These are phyloP conservation scores for Colletotrichum gigasporum DNA, from an alignment of 2,329 filamentous ascomycete genomes.

Conservation along the genomic window DNA sequence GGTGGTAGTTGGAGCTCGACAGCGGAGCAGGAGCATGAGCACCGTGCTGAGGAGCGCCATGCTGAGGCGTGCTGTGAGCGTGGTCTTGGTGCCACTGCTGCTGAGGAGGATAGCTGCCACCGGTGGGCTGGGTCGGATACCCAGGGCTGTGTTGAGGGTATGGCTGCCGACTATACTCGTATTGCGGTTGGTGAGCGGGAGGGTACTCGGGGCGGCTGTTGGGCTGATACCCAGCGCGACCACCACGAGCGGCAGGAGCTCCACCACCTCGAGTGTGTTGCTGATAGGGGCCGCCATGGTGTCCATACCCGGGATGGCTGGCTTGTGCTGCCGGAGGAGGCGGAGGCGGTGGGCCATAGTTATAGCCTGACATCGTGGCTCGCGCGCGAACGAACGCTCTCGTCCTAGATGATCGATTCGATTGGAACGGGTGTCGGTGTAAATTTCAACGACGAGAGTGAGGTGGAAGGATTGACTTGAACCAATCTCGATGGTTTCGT, in stretches of 20 bases:
- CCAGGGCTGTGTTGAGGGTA: constrained; percentile 37
- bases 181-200: constrained; percentile 46
- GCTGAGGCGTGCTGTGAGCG: constrained; percentile 43
- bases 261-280: constrained; percentile 47
- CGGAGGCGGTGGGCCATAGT: constrained; percentile 64
- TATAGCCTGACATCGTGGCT: constrained; percentile 57
- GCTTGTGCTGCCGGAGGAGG: constrained; percentile 47
- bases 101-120: constrained; percentile 47
- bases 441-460: not conserved
- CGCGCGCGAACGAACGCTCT: too few species aligned
- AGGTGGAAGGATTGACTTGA: not conserved
- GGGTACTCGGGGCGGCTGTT: constrained; percentile 53
- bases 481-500: not conserved
- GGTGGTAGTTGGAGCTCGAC: constrained; percentile 65
- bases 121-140: constrained; percentile 42
- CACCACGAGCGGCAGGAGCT: constrained; percentile 44
- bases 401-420: too few species aligned
- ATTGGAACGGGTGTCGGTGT: too few species aligned
- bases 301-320: constrained; percentile 48
- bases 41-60: constrained; percentile 44
- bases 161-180: constrained; percentile 50
- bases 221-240: constrained; percentile 50
- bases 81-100: constrained; percentile 54
- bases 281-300: constrained; percentile 49
- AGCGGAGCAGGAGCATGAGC: constrained; percentile 58